Evolutionary conservation across 2,329 filamentous ascomycete species (phyloP).

Genomic region (Trichoderma breve): DNA sequence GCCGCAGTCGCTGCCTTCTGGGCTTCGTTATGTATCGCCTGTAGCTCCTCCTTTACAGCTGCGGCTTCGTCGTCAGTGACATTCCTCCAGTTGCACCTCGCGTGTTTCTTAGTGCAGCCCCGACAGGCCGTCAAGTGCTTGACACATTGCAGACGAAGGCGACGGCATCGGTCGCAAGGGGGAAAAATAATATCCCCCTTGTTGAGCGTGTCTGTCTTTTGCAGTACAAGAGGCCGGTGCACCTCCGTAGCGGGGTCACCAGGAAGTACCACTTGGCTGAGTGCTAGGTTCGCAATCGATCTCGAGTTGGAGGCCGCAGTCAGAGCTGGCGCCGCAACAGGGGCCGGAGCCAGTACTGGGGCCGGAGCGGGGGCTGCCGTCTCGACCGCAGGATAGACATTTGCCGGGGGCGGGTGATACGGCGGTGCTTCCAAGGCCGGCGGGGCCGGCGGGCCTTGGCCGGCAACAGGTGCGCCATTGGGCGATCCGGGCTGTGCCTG

Average conservation of each 20-base stretch:
- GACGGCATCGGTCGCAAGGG: slow-evolving; percentile 78
- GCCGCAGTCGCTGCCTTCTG: background rate
- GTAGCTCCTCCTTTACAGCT: slow-evolving; percentile 31
- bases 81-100: slow-evolving; percentile 81
- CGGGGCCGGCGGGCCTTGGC: slow-evolving; percentile 30
- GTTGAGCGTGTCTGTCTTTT: slow-evolving; percentile 71
- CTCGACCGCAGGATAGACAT: background rate
- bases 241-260: slow-evolving; percentile 31
- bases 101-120: slow-evolving; percentile 87
- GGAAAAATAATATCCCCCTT: slow-evolving; percentile 75
- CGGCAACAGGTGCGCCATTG: slow-evolving; percentile 27
- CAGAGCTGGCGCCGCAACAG: background rate
- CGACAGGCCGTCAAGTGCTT: slow-evolving; percentile 85
- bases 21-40: slow-evolving; percentile 10
- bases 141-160: slow-evolving; percentile 75
- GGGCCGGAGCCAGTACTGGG: background rate
- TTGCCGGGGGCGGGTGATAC: slow-evolving; percentile 20
- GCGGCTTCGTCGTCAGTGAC: slow-evolving; percentile 68
- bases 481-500: slow-evolving; percentile 31
- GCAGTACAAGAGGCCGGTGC: slow-evolving; percentile 60
- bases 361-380: background rate
- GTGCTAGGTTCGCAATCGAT: background rate
- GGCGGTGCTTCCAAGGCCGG: slow-evolving; percentile 29
- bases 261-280: background rate
- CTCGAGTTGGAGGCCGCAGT: background rate